Evolutionary conservation across 768 basidiomycete species (phyloP).

Genomic region (Lentinula lateritia): DNA sequence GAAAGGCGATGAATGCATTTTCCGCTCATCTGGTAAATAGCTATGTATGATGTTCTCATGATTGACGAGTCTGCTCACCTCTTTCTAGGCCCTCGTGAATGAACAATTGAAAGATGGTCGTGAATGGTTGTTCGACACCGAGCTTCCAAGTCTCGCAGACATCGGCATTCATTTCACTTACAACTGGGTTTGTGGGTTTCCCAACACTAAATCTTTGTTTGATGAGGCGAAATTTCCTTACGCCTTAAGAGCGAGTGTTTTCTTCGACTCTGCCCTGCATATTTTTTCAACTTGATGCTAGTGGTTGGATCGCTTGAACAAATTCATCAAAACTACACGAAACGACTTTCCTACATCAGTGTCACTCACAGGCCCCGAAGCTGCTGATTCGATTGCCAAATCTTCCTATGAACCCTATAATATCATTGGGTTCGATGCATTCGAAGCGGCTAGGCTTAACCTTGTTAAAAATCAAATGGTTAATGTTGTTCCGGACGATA

Average conservation of each 20-base stretch:
- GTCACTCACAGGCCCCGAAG: constrained; percentile 32
- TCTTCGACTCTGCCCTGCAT: not conserved
- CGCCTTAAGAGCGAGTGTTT: constrained; percentile 30
- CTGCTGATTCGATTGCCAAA: constrained; percentile 34
- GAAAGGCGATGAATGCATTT: constrained; percentile 30
- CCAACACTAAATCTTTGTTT: constrained; percentile 28
- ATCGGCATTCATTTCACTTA: constrained; percentile 45
- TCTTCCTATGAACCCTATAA: constrained; percentile 31
- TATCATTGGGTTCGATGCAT: constrained; percentile 38
- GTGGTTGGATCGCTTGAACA: constrained; percentile 43
- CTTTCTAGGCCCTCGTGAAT: constrained; percentile 24
- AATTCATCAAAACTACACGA: constrained; percentile 24
- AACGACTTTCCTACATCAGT: constrained; percentile 18
- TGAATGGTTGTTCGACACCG: constrained; percentile 55
- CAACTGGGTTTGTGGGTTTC: constrained; percentile 37
- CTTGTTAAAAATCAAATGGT: constrained; percentile 33
- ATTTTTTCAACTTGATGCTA: constrained; percentile 14
- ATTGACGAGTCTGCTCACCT: not conserved
- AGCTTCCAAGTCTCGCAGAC: constrained; percentile 45
- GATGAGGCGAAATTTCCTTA: constrained; percentile 32
- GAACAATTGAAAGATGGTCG: constrained; percentile 46
- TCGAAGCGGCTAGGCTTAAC: constrained; percentile 37
- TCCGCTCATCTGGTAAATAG: constrained; percentile 43
- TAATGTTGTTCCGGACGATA: constrained; percentile 41
- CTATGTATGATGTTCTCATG: not conserved